phyloP scores from a whole-genome alignment of 495 filamentous ascomycete genomes.

The Copromyces sp. region DNA sequence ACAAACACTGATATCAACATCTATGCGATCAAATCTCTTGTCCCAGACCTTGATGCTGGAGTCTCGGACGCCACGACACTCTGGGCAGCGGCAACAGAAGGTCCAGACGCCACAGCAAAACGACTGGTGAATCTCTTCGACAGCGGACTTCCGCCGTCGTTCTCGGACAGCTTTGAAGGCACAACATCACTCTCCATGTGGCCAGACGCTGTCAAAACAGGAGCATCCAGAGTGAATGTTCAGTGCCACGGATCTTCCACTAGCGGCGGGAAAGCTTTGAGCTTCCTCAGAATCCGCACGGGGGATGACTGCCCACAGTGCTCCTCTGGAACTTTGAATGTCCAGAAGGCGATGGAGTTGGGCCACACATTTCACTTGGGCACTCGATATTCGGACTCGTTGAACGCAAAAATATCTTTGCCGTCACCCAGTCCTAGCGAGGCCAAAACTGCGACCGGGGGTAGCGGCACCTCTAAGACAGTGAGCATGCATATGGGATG shows the following conservation, averaged over 20 bases:
- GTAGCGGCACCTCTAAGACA: constrained; percentile 3
- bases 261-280: constrained; percentile 26
- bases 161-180: neutral
- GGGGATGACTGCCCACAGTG: constrained; percentile 71
- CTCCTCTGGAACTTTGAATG: constrained; percentile 46
- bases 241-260: neutral
- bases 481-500: constrained; percentile 85
- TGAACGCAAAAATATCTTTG: constrained; percentile 49
- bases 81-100: constrained; percentile 34
- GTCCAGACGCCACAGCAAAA: constrained; percentile 7
- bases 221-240: neutral
- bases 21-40: constrained; percentile 56
- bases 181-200: neutral
- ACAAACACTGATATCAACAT: constrained; percentile 51
- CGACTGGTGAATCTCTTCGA: constrained; percentile 46
- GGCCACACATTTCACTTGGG: constrained; percentile 94
- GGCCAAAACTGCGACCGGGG: constrained; percentile 8
- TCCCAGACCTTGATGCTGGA: constrained; percentile 63
- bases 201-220: neutral
- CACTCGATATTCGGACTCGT: constrained; percentile 70
- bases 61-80: constrained; percentile 50
- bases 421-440: constrained; percentile 14
- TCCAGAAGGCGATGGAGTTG: constrained; percentile 71
- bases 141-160: constrained; percentile 14
- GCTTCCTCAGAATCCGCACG: constrained; percentile 51